These are phyloP conservation scores for Gamarada debralockiae DNA, from an alignment of 495 filamentous ascomycete species.

Conservation along the genomic window DNA sequence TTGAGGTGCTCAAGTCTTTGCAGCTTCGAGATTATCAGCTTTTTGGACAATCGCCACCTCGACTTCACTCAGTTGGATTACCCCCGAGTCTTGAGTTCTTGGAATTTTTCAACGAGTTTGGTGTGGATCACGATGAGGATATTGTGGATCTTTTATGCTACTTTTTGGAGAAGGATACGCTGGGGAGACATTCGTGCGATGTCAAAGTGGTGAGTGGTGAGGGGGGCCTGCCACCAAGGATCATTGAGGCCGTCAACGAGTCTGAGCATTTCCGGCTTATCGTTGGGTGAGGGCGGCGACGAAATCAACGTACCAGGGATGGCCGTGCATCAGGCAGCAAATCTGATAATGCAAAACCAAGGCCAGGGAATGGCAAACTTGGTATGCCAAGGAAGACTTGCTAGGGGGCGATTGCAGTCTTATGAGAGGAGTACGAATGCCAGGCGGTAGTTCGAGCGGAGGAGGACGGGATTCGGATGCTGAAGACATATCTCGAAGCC, in stretches of 20 bases:
- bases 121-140: constrained; percentile 25
- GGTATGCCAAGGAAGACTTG: too few relatives aligned
- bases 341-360: too few relatives aligned
- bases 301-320: too few relatives aligned
- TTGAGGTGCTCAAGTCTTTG: constrained; percentile 20
- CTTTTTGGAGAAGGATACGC: constrained; percentile 22
- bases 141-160: constrained; percentile 29
- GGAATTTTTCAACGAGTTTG: constrained; percentile 27
- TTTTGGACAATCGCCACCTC: constrained; percentile 26
- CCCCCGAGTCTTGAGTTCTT: constrained; percentile 27
- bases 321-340: too few relatives aligned
- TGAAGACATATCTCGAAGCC: too few relatives aligned
- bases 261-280: too few relatives aligned
- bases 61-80: constrained; percentile 29
- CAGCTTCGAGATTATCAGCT: constrained; percentile 30
- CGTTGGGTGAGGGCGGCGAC: too few relatives aligned
- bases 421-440: too few relatives aligned
- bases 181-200: constrained; percentile 18
- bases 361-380: too few relatives aligned
- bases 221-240: constrained; percentile 7
- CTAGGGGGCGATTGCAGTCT: too few relatives aligned
- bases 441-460: too few relatives aligned
- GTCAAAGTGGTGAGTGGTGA: constrained; percentile 17
- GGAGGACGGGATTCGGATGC: too few relatives aligned
- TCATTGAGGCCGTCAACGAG: constrained; percentile 14